Conservation (phyloP, 768 basidiomycete genomes). For the Panellus pusillus region DNA sequence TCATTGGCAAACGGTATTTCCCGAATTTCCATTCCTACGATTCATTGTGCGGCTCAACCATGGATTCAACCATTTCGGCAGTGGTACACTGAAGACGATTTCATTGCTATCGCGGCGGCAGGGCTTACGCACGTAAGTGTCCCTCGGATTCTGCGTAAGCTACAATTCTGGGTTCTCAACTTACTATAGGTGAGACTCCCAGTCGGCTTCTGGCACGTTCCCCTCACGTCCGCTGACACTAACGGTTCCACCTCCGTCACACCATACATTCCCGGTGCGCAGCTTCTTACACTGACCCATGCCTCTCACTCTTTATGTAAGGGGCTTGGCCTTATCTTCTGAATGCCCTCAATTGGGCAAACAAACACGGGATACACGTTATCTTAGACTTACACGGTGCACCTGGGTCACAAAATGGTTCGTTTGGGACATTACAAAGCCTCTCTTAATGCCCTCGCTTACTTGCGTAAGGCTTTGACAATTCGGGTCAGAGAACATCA, state of each 20-base stretch:
- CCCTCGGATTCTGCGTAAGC: neutral
- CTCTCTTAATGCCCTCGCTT: neutral
- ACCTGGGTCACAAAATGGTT: conserved; percentile 49
- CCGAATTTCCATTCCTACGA: too few species aligned
- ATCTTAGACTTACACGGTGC: conserved; percentile 80
- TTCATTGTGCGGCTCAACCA: neutral
- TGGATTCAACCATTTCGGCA: conserved; percentile 18
- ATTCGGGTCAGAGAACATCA: conserved; percentile 64
- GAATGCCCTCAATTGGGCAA: conserved; percentile 64
- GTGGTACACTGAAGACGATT: conserved; percentile 73
- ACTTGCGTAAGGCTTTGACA: conserved; percentile 58
- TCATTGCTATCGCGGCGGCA: conserved; percentile 60
- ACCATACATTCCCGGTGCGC: conserved; percentile 35
- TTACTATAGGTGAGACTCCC: conserved; percentile 50
- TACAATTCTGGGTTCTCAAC: too few species aligned
- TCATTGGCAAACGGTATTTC: conserved; percentile 54
- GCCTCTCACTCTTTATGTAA: conserved; percentile 14
- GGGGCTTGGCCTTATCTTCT: conserved; percentile 74
- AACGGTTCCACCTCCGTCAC: conserved; percentile 30
- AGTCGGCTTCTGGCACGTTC: conserved; percentile 79
- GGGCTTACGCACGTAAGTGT: conserved; percentile 64
- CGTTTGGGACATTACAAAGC: neutral
- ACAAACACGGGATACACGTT: conserved; percentile 58
- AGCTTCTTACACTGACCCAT: conserved; percentile 32
- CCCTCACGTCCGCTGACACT: conserved; percentile 55